A percentile compares a stretch with the other conserved stretches of the same genome.
Conservation (phyloP, 257 asterid species). For the Petrea volubilis region DNA sequence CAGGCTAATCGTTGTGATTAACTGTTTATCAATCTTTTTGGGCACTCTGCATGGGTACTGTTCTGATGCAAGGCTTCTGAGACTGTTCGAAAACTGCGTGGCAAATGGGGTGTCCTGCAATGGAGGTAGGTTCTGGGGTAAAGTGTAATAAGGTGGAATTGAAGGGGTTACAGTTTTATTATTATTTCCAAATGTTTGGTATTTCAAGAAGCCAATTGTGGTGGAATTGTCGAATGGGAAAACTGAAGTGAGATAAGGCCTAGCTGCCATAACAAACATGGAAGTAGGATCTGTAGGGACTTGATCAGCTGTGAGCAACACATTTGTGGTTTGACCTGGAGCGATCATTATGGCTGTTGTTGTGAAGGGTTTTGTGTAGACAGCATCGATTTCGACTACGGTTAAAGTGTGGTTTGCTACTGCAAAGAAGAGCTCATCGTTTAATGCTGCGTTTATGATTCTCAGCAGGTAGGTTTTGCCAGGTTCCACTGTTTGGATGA, state of each 20-base stretch:
- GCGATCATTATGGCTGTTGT: conserved; percentile 67
- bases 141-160: conserved; percentile 24
- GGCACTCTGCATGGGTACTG: conserved; percentile 77
- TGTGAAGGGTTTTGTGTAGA: conserved; percentile 65
- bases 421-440: conserved; percentile 78
- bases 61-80: conserved; percentile 56
- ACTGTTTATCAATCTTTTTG: conserved; percentile 44
- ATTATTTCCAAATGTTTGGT: conserved; percentile 23
- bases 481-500: conserved; percentile 44
- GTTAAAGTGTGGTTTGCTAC: conserved; percentile 62
- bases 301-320: conserved; percentile 61
- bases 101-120: conserved; percentile 64
- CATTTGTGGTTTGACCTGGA: conserved; percentile 85
- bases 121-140: conserved; percentile 66
- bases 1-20: conserved; percentile 55
- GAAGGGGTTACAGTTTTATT: conserved; percentile 17
- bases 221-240: conserved; percentile 77
- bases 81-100: conserved; percentile 36
- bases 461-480: conserved; percentile 77
- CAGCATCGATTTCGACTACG: conserved; percentile 72
- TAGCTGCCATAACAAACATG: conserved; percentile 67
- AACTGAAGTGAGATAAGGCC: conserved; percentile 70
- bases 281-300: conserved; percentile 19
- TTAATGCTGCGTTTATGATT: conserved; percentile 75
- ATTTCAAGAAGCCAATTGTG: conserved; percentile 62